Percentiles rank a stretch among this genome's conserved stretches.
Conservation (phyloP, 495 filamentous ascomycete genomes). For the Annulohypoxylon moriforme region DNA sequence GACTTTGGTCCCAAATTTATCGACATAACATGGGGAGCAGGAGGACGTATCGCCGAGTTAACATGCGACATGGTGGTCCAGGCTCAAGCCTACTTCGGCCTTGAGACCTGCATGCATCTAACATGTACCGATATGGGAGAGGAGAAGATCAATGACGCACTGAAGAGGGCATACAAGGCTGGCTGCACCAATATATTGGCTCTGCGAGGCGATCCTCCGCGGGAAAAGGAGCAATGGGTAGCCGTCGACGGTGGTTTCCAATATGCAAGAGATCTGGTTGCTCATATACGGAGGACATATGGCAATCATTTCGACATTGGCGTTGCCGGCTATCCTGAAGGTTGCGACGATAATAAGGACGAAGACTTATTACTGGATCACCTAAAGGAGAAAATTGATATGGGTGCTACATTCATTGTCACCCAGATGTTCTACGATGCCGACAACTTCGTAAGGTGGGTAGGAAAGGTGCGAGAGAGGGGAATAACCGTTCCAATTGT, state of each 20-base stretch:
- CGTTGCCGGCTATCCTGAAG: conserved; percentile 97
- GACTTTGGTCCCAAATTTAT: conserved; percentile 92
- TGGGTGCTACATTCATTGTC: conserved; percentile 90
- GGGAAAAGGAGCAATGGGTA: conserved; percentile 94
- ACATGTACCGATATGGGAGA: conserved; percentile 98
- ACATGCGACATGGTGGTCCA: conserved; percentile 98
- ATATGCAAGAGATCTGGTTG: conserved; percentile 93
- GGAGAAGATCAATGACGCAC: conserved; percentile 88
- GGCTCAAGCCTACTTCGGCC: conserved; percentile 93
- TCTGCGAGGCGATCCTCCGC: conserved; percentile 91
- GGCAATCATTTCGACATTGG: conserved; percentile 98
- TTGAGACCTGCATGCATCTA: conserved; percentile 99
- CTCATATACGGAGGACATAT: conserved; percentile 89
- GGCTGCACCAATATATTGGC: conserved; percentile 99
- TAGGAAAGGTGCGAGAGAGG: conserved; percentile 80
- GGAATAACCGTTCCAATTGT: conserved; percentile 93
- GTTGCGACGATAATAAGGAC: conserved; percentile 90
- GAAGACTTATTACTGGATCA: conserved; percentile 87
- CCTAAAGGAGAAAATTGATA: conserved; percentile 97
- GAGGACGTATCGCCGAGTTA: conserved; percentile 87
- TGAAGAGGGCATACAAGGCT: conserved; percentile 89
- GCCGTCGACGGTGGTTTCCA: conserved; percentile 85
- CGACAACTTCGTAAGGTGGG: conserved; percentile 93
- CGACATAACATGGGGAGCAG: conserved; percentile 98
- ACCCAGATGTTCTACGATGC: conserved; percentile 99